Conservation (phyloP, 331 rosid genomes). For the Stylosanthes scabra region DNA sequence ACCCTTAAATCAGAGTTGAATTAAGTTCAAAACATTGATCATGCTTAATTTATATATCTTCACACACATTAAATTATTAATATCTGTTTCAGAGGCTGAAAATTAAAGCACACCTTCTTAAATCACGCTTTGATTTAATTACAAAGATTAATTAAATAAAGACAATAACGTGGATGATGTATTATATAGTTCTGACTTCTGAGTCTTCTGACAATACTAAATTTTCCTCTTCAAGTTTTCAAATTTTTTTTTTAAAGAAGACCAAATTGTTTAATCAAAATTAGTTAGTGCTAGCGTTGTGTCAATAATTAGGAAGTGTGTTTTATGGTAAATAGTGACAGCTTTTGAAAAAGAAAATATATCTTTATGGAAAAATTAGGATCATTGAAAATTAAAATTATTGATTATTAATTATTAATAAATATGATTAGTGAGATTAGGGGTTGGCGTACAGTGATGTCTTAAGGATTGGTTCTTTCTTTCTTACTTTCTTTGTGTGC, state of each 20-base stretch:
- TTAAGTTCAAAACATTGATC: slow-evolving; percentile 37
- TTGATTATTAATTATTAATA: background rate
- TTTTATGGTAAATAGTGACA: background rate
- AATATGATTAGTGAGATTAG: background rate
- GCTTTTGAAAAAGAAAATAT: background rate
- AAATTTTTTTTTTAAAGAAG: background rate
- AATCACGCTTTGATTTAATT: slow-evolving; percentile 51
- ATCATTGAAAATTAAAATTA: background rate
- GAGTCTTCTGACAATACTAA: slow-evolving; percentile 45
- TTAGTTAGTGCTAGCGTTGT: slow-evolving; percentile 12
- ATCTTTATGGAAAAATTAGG: no score
- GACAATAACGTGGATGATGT: slow-evolving; percentile 32
- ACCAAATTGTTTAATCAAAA: background rate
- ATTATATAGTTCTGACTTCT: slow-evolving; percentile 13
- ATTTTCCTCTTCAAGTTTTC: slow-evolving; percentile 39
- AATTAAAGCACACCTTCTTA: slow-evolving; percentile 33
- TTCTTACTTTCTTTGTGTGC: background rate
- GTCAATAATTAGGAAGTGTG: slow-evolving; percentile 30
- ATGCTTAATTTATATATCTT: slow-evolving; percentile 26
- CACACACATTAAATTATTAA: slow-evolving; percentile 29
- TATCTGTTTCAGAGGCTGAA: slow-evolving; percentile 32
- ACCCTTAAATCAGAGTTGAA: slow-evolving; percentile 26
- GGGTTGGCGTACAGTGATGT: slow-evolving; percentile 46
- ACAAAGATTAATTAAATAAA: background rate
- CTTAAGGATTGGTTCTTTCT: slow-evolving; percentile 36